phyloP scores from a whole-genome alignment of 2,329 filamentous ascomycete species.

The Sarocladiaceae sp. region DNA sequence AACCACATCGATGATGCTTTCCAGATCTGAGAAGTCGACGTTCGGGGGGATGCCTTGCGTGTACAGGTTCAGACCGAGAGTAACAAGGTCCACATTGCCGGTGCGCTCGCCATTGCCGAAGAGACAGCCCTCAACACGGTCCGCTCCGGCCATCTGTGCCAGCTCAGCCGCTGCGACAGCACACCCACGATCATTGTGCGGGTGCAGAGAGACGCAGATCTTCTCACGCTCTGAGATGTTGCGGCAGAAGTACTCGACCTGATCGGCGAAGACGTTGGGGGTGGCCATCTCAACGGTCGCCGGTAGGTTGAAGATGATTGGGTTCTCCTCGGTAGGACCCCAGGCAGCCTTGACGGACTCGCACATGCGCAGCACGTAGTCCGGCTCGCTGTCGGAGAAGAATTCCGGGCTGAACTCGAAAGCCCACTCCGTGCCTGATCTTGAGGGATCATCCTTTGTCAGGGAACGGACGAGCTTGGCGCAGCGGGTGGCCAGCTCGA shows the following conservation, averaged over 20 bases:
- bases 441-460: conserved; percentile 68
- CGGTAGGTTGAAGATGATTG: conserved; percentile 94
- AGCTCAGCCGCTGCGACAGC: conserved; percentile 85
- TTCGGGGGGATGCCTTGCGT: conserved; percentile 82
- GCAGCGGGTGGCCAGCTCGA: conserved; percentile 79
- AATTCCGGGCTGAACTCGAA: conserved; percentile 83
- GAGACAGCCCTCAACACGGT: conserved; percentile 87
- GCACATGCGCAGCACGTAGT: conserved; percentile 78
- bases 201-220: conserved; percentile 82
- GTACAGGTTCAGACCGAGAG: conserved; percentile 86
- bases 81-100: conserved; percentile 92
- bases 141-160: conserved; percentile 92
- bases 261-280: conserved; percentile 91
- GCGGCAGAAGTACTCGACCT: conserved; percentile 91
- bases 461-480: conserved; percentile 81
- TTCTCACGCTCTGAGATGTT: conserved; percentile 81
- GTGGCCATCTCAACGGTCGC: conserved; percentile 94
- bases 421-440: conserved; percentile 58
- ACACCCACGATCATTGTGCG: conserved; percentile 90
- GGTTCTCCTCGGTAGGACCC: conserved; percentile 71
- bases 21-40: conserved; percentile 88
- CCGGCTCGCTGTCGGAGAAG: conserved; percentile 84
- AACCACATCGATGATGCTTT: conserved; percentile 77
- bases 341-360: conserved; percentile 92
- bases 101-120: conserved; percentile 82